Percentiles rank a stretch among this genome's conserved stretches.
Evolutionary conservation across 768 basidiomycete species (phyloP).

Genomic region (Calocera cornea): DNA sequence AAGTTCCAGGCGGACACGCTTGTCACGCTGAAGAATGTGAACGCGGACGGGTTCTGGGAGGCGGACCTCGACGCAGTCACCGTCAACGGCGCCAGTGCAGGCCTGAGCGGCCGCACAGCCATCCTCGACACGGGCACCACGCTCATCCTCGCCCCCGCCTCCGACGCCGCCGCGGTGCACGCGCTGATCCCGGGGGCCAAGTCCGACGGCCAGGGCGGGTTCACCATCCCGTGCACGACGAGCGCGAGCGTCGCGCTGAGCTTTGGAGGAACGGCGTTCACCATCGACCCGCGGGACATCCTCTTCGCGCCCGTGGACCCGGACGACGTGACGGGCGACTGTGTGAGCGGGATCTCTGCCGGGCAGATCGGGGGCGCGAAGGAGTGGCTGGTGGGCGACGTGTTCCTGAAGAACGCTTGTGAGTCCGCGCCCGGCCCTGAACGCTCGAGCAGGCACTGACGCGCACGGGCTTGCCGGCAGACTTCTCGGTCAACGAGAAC

Average conservation of each 20-base stretch:
- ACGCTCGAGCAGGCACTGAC: no score
- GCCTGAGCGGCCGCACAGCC: slow-evolving; percentile 43
- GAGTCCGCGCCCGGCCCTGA: no score
- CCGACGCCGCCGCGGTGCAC: slow-evolving; percentile 46
- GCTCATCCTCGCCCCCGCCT: slow-evolving; percentile 39
- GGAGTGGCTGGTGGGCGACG: slow-evolving; percentile 62
- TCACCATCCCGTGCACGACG: slow-evolving; percentile 56
- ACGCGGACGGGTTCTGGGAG: slow-evolving; percentile 68
- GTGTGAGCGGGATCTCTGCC: slow-evolving; percentile 54
- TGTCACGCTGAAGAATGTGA: slow-evolving; percentile 49
- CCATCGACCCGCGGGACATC: slow-evolving; percentile 54
- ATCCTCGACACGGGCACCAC: slow-evolving; percentile 59
- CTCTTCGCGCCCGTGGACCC: slow-evolving; percentile 40
- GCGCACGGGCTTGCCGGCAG: no score
- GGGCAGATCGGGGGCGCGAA: slow-evolving; percentile 44
- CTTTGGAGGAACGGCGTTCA: slow-evolving; percentile 44
- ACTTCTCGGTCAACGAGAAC: background rate
- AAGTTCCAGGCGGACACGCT: slow-evolving; percentile 54
- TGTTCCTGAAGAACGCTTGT: slow-evolving; percentile 61
- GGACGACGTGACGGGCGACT: slow-evolving; percentile 44
- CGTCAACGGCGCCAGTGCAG: slow-evolving; percentile 36
- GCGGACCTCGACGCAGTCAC: slow-evolving; percentile 43
- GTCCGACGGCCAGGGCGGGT: slow-evolving; percentile 35
- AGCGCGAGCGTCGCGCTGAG: slow-evolving; percentile 39
- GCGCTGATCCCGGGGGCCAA: slow-evolving; percentile 41